Percentiles rank a stretch among this genome's conserved stretches.
Conservation (phyloP, 495 filamentous ascomycete genomes). For the Trichoderma reesei region DNA sequence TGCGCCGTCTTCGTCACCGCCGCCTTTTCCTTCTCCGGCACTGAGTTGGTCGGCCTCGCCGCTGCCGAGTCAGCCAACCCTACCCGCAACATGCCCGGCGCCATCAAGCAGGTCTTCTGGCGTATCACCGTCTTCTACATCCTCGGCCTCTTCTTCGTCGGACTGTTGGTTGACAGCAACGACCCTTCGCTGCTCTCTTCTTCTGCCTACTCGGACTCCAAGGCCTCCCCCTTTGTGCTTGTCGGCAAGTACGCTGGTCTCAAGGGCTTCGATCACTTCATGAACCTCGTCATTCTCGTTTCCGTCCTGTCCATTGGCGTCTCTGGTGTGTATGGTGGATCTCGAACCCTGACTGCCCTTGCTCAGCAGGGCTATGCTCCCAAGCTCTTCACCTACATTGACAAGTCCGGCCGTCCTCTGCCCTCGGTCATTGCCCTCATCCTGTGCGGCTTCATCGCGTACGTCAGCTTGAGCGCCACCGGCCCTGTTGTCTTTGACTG, state of each 20-base stretch:
- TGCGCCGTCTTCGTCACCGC: slow-evolving; percentile 66
- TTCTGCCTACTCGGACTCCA: slow-evolving; percentile 38
- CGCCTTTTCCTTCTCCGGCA: slow-evolving; percentile 64
- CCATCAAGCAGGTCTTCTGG: slow-evolving; percentile 69
- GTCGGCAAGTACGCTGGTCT: slow-evolving; percentile 59
- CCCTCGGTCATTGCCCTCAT: slow-evolving; percentile 35
- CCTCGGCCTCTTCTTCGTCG: slow-evolving; percentile 61
- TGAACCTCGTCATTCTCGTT: slow-evolving; percentile 65
- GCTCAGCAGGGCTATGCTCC: slow-evolving; percentile 48
- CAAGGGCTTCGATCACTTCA: slow-evolving; percentile 54
- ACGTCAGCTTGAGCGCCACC: slow-evolving; percentile 40
- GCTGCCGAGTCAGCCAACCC: slow-evolving; percentile 62
- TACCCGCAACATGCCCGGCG: slow-evolving; percentile 51
- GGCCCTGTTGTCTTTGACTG: slow-evolving; percentile 48
- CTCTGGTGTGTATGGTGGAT: slow-evolving; percentile 57
- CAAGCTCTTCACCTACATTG: slow-evolving; percentile 49
- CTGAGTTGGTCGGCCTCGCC: slow-evolving; percentile 63
- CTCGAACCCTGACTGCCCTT: slow-evolving; percentile 57
- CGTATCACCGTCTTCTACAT: slow-evolving; percentile 67
- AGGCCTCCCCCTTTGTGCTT: slow-evolving; percentile 67
- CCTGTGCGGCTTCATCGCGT: slow-evolving; percentile 44
- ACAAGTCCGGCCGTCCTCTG: slow-evolving; percentile 49
- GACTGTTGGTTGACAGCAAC: slow-evolving; percentile 55
- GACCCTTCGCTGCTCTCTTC: slow-evolving; percentile 44
- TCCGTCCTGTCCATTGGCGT: slow-evolving; percentile 61